These are phyloP conservation scores for Lactuca saligna DNA, from an alignment of 129 eudicot species.

Conservation along the genomic window DNA sequence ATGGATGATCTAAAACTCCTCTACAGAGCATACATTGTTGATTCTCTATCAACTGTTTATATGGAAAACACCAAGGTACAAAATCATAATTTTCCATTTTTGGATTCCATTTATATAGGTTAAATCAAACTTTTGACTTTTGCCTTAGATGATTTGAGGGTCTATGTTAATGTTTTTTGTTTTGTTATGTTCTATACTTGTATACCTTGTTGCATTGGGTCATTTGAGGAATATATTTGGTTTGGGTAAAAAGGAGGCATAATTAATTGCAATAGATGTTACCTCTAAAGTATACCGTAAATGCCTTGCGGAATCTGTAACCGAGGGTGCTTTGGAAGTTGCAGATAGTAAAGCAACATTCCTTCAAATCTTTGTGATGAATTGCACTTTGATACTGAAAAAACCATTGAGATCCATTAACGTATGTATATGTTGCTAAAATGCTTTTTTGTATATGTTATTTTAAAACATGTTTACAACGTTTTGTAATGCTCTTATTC, in stretches of 20 bases:
- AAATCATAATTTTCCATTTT: neutral
- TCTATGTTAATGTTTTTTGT: neutral
- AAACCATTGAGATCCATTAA: conserved; percentile 86
- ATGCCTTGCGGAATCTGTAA: conserved; percentile 75
- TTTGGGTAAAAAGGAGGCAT: conserved; percentile 86
- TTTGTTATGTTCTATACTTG: neutral
- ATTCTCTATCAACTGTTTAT: conserved; percentile 73
- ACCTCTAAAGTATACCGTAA: conserved; percentile 81
- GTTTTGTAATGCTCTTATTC: neutral
- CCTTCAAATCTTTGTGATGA: too few relatives aligned
- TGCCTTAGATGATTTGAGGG: neutral
- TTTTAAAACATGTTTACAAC: conserved; percentile 2
- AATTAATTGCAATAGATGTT: conserved; percentile 65
- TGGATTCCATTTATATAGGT: neutral
- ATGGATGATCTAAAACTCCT: too few relatives aligned
- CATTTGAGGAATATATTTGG: conserved; percentile 92
- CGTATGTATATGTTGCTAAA: conserved; percentile 32
- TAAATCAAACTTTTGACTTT: neutral
- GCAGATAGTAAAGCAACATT: conserved; percentile 98
- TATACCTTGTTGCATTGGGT: conserved; percentile 72
- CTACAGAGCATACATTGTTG: too few relatives aligned
- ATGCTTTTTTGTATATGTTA: too few relatives aligned
- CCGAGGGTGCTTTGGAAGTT: conserved; percentile 66
- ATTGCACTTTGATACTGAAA: conserved; percentile 83
- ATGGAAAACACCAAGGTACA: conserved; percentile 88